Base-by-base conservation (phyloP, 306 rosid genomes). In the Cicer yamashitae region DNA sequence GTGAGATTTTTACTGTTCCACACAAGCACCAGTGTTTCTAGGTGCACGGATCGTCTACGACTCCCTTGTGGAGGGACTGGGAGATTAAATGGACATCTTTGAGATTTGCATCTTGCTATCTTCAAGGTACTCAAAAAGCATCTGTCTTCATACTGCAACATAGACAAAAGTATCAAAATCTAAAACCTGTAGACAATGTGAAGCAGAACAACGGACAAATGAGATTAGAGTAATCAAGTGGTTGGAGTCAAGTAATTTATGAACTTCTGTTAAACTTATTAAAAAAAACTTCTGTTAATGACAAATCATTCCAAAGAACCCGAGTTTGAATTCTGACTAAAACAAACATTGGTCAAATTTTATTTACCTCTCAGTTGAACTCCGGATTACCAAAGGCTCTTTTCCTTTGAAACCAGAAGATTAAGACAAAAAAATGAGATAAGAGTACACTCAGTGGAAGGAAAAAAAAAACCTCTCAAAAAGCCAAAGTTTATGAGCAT, bases 71-170 rank as follows among this genome's bases (percentile, higher is more conserved):
- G 63, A 18, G 70, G 45, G 60, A 18, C 76, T 34, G 74, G 81
- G 73, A 81, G 79, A 40, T 77, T 52, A 25, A 69, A 82, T 30
- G 81, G 83, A 54, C 82, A 75, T 50, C 72, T 83, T 64, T 62
- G 81, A 69, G 81, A 43, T 66, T 84, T 84, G 64, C 97, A 92
- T 80, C 87, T 86, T n/a, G 96, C 89, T 66, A 92, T 87, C 82
- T 84, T 88, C 84, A 90, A 72, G 47, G 79, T 67, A 73, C 91
- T 85, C 79, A 88, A 54, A 59, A 13, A 87, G 77, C 30, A 52
- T 58, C 80, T 73, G 53, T 84, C 84, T 10, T 65, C 87, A 79
- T 71, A 70, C 93, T 91, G 76, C 46, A 43, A 11, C 48, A 71
- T 50, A 72, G 7, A 44, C 25, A 62, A 25, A 15, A 34, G 45